phyloP scores from a whole-genome alignment of 352 stramenopile species.

The Peronosclerospora sorghi region DNA sequence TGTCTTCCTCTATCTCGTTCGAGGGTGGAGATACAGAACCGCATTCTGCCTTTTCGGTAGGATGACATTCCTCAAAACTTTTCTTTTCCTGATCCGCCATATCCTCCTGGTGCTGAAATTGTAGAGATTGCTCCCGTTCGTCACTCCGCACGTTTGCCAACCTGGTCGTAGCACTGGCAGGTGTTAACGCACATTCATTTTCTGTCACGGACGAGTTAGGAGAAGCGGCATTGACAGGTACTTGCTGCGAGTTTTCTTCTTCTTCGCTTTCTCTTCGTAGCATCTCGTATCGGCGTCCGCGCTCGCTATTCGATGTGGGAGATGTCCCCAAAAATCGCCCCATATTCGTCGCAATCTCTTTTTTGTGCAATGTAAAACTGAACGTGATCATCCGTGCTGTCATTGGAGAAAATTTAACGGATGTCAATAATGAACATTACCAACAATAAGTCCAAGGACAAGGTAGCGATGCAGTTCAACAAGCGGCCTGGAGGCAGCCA shows the following conservation, averaged over 20 bases:
- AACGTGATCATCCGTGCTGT: constrained; percentile 2
- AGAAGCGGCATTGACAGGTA: neutral
- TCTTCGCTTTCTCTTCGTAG: constrained; percentile 33
- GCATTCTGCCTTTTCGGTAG: neutral
- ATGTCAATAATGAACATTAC: too few relatives aligned
- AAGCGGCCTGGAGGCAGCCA: neutral
- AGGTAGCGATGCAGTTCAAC: constrained; percentile 21
- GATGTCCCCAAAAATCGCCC: constrained; percentile 41
- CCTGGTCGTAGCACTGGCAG: constrained; percentile 6
- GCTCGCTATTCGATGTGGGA: constrained; percentile 22
- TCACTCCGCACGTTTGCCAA: constrained; percentile 25
- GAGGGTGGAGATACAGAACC: neutral
- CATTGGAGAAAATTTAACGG: constrained; percentile 7
- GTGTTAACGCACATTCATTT: constrained; percentile 1
- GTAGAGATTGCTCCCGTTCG: constrained; percentile 14
- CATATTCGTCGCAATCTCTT: constrained; percentile 24
- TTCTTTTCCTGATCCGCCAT: constrained; percentile 3
- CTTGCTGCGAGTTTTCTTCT: constrained; percentile 9
- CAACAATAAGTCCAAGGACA: constrained; percentile 10
- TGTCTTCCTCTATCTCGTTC: constrained; percentile 9
- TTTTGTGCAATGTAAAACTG: constrained; percentile 3
- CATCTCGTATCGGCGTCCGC: constrained; percentile 44
- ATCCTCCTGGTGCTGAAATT: constrained; percentile 16
- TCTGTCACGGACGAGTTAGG: neutral
- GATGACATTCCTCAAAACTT: constrained; percentile 4